phyloP scores from a whole-genome alignment of 2,329 filamentous ascomycete genomes.

The Scleromitrula shiraiana region DNA sequence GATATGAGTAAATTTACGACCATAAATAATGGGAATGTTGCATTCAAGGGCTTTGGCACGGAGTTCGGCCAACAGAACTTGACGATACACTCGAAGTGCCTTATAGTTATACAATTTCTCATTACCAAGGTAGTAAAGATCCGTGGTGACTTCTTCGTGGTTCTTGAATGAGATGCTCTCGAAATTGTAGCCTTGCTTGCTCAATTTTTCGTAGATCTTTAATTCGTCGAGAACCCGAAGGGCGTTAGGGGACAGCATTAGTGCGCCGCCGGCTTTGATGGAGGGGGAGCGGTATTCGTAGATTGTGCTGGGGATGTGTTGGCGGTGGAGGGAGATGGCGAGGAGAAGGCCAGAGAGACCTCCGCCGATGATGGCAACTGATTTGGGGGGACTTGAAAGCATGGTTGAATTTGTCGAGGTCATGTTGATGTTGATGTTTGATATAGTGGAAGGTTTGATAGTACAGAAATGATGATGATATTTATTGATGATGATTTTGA shows the following conservation, averaged over 20 bases:
- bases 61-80: constrained; percentile 43
- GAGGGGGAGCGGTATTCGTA: constrained; percentile 42
- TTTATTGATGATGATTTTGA: too few relatives aligned
- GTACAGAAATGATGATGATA: too few relatives aligned
- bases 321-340: constrained; percentile 44
- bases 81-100: constrained; percentile 46
- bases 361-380: constrained; percentile 39
- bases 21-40: constrained; percentile 38
- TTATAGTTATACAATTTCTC: constrained; percentile 42
- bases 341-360: constrained; percentile 45
- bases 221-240: constrained; percentile 45
- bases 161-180: constrained; percentile 37
- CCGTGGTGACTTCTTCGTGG: constrained; percentile 27
- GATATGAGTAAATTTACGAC: constrained; percentile 40
- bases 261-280: constrained; percentile 43
- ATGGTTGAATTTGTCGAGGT: too few relatives aligned
- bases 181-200: constrained; percentile 40
- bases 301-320: constrained; percentile 41
- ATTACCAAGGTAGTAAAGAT: constrained; percentile 41
- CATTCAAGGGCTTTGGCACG: constrained; percentile 33
- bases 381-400: background rate
- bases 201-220: constrained; percentile 39
- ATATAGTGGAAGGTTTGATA: too few relatives aligned
- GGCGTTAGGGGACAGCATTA: constrained; percentile 54
- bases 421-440: too few relatives aligned